Conservation (phyloP, 352 stramenopile genomes). For the Thalassiosira tumida region DNA sequence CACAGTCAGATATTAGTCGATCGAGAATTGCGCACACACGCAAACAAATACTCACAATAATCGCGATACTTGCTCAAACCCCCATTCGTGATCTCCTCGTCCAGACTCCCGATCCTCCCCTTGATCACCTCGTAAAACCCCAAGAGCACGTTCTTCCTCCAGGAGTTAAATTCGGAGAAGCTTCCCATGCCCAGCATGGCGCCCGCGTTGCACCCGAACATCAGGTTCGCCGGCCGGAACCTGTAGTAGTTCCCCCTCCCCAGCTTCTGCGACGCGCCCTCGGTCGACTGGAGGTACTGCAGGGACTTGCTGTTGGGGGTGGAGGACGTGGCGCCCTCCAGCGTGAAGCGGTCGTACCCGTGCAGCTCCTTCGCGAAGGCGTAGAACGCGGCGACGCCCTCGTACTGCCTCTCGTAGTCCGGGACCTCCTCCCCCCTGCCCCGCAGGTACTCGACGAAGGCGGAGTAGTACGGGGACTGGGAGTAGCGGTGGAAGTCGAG, state of each 20-base stretch:
- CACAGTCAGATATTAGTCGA: no score
- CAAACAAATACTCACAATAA: constrained; percentile 79
- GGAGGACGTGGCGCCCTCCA: constrained; percentile 81
- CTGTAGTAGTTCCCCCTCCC: constrained; percentile 84
- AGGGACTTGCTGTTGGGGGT: constrained; percentile 83
- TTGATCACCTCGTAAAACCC: constrained; percentile 77
- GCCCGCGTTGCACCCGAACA: constrained; percentile 85
- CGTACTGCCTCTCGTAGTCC: constrained; percentile 81
- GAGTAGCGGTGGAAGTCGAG: constrained; percentile 82
- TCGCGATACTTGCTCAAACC: constrained; percentile 82
- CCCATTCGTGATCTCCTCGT: constrained; percentile 52
- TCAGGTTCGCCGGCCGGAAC: constrained; percentile 81
- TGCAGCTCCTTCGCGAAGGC: constrained; percentile 78
- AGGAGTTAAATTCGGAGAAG: constrained; percentile 84
- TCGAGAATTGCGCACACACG: background rate
- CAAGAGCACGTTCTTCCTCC: constrained; percentile 85
- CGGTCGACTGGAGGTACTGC: constrained; percentile 68
- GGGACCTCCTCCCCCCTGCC: constrained; percentile 64
- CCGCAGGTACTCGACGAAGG: constrained; percentile 77
- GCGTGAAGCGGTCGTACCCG: constrained; percentile 79
- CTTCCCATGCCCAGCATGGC: constrained; percentile 75
- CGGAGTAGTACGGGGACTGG: constrained; percentile 75
- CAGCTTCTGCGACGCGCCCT: constrained; percentile 77
- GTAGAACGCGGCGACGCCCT: constrained; percentile 76
- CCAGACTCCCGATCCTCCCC: constrained; percentile 63